These are phyloP conservation scores for Candida boleticola DNA, from an alignment of 805 yeast species.

Conservation along the genomic window DNA sequence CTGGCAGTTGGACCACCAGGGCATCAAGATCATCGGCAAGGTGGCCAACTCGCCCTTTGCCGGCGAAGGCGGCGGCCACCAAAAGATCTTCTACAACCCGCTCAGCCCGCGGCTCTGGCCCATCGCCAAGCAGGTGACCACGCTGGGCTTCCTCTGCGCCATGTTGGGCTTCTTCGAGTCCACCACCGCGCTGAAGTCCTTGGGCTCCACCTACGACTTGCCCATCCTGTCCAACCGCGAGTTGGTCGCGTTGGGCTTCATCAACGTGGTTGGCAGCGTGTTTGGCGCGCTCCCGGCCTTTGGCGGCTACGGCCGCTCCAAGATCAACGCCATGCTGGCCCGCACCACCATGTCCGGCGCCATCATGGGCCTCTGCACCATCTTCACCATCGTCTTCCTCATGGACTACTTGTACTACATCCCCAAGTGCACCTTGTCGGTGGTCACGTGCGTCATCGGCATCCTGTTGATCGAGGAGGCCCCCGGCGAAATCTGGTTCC, in stretches of 20 bases:
- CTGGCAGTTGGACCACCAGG: constrained; percentile 49
- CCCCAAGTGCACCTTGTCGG: constrained; percentile 78
- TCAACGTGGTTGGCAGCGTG: constrained; percentile 62
- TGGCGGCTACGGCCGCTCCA: constrained; percentile 95
- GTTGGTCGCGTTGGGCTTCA: constrained; percentile 80
- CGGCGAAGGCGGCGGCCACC: constrained; percentile 37
- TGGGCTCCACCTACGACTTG: constrained; percentile 69
- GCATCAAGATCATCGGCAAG: constrained; percentile 69
- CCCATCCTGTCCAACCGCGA: constrained; percentile 87
- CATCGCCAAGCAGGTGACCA: constrained; percentile 56
- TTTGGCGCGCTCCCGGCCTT: constrained; percentile 82
- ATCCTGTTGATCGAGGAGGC: constrained; percentile 69
- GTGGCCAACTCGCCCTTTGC: constrained; percentile 49
- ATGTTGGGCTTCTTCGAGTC: constrained; percentile 90
- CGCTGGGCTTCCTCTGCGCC: constrained; percentile 73
- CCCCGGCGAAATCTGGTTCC: constrained; percentile 75
- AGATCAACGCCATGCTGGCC: constrained; percentile 82
- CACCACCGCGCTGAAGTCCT: constrained; percentile 85
- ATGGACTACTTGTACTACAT: constrained; percentile 65
- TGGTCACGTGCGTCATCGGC: constrained; percentile 75
- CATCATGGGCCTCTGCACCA: constrained; percentile 73
- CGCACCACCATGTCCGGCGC: constrained; percentile 81
- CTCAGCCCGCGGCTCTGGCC: constrained; percentile 46
- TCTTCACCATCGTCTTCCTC: constrained; percentile 60
- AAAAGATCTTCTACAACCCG: constrained; percentile 55